Evolutionary conservation across 805 yeast species (phyloP).

Genomic region (Starmerella kuoi): DNA sequence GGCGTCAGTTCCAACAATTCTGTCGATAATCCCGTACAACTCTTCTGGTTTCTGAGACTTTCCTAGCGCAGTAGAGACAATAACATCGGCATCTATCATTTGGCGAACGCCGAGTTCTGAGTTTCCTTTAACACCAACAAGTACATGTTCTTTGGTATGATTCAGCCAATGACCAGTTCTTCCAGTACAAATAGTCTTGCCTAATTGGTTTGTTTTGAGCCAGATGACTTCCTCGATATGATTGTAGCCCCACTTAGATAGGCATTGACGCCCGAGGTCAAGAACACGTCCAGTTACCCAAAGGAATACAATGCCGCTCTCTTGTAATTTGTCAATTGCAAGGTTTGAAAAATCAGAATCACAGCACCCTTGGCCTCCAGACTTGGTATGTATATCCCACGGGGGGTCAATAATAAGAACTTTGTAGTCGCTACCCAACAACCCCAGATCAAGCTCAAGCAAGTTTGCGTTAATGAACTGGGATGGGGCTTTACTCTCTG

Average conservation of each 20-base stretch:
- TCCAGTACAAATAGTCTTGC: conserved; percentile 85
- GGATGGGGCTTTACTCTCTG: conserved; percentile 22
- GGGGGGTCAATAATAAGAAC: conserved; percentile 83
- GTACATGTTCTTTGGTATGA: conserved; percentile 82
- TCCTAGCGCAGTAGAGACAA: conserved; percentile 77
- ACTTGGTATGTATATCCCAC: conserved; percentile 89
- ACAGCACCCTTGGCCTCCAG: conserved; percentile 28
- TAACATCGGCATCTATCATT: conserved; percentile 53
- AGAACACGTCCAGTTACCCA: conserved; percentile 96
- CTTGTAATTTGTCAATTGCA: conserved; percentile 58
- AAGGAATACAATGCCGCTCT: conserved; percentile 68
- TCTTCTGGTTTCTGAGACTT: conserved; percentile 89
- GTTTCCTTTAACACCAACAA: conserved; percentile 88
- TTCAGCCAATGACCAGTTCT: conserved; percentile 96
- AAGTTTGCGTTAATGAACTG: conserved; percentile 89
- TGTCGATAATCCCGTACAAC: conserved; percentile 69
- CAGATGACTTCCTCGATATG: conserved; percentile 73
- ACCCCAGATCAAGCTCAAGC: conserved; percentile 51
- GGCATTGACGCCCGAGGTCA: conserved; percentile 70
- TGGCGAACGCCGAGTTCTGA: conserved; percentile 34
- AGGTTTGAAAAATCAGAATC: conserved; percentile 60
- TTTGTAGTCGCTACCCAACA: conserved; percentile 69
- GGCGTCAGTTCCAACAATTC: conserved; percentile 65
- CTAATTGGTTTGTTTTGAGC: conserved; percentile 81
- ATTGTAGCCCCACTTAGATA: conserved; percentile 70